Evolutionary conservation across 805 yeast species (phyloP).

Genomic region (Zygosaccharomyces gambellarensis): DNA sequence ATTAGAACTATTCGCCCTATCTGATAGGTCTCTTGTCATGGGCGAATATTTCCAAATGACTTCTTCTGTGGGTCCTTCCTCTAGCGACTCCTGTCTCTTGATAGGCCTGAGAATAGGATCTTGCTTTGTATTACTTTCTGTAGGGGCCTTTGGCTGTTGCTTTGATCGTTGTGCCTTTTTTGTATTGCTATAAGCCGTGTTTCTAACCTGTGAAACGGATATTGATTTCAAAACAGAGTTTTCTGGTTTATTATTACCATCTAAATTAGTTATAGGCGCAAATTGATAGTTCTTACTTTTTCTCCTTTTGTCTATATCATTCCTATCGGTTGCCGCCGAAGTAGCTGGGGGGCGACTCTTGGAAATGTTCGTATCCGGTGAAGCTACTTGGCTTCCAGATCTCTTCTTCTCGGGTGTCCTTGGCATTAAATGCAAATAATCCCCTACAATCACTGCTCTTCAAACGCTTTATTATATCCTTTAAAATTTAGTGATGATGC

Average conservation of each 20-base stretch:
- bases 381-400: conserved; percentile 16
- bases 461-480: neutral
- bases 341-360: conserved; percentile 4
- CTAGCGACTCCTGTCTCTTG: neutral
- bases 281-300: conserved; percentile 25
- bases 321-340: conserved; percentile 20
- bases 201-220: conserved; percentile 30
- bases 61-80: conserved; percentile 23
- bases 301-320: conserved; percentile 7
- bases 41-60: conserved; percentile 35
- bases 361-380: conserved; percentile 14
- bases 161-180: conserved; percentile 6
- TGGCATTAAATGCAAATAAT: conserved; percentile 13
- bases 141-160: conserved; percentile 1
- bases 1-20: conserved; percentile 16
- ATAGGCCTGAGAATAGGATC: neutral
- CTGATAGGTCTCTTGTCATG: conserved; percentile 11
- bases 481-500: neutral
- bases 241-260: conserved; percentile 7
- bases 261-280: conserved; percentile 28
- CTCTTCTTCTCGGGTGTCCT: conserved; percentile 23
- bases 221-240: conserved; percentile 24
- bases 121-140: neutral
- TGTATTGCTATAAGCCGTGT: conserved; percentile 11
- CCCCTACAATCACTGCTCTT: neutral